Percentiles rank a stretch among this genome's conserved stretches.
These are phyloP conservation scores for Fusarium compactum DNA, from an alignment of 2,329 filamentous ascomycete species.

Conservation along the genomic window DNA sequence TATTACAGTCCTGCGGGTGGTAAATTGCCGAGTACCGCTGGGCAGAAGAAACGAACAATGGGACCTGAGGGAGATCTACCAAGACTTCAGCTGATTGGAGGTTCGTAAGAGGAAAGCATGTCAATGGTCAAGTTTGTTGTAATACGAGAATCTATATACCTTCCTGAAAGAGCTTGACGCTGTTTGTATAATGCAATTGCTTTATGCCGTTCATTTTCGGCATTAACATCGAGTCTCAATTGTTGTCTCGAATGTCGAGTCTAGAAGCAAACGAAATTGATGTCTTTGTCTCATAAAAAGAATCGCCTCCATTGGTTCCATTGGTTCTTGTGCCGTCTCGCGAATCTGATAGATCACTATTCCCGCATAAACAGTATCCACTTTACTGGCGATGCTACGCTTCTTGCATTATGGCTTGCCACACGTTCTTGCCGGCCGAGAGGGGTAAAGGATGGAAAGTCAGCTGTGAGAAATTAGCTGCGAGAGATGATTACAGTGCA, in stretches of 20 bases:
- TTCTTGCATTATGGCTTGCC: neutral
- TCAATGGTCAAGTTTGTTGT: neutral
- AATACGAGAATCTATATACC: neutral
- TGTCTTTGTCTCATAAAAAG: neutral
- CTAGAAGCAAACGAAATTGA: neutral
- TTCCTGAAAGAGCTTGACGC: neutral
- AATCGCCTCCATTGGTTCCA: too few relatives aligned
- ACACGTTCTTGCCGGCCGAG: neutral
- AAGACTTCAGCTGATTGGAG: neutral
- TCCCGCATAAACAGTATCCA: neutral
- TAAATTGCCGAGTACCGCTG: neutral
- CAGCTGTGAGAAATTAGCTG: neutral
- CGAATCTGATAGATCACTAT: conserved; percentile 4
- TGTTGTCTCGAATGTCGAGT: neutral
- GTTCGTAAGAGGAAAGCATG: neutral
- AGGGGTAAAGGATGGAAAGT: neutral
- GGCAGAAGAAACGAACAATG: neutral
- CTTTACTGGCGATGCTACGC: too few relatives aligned
- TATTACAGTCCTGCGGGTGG: neutral
- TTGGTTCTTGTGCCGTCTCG: neutral
- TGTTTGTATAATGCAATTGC: neutral
- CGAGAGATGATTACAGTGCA: neutral
- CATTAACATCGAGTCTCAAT: neutral
- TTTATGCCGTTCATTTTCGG: neutral
- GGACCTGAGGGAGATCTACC: neutral